phyloP scores from a whole-genome alignment of 1,139 yeast species.

The Saccharomyces hybrid region DNA sequence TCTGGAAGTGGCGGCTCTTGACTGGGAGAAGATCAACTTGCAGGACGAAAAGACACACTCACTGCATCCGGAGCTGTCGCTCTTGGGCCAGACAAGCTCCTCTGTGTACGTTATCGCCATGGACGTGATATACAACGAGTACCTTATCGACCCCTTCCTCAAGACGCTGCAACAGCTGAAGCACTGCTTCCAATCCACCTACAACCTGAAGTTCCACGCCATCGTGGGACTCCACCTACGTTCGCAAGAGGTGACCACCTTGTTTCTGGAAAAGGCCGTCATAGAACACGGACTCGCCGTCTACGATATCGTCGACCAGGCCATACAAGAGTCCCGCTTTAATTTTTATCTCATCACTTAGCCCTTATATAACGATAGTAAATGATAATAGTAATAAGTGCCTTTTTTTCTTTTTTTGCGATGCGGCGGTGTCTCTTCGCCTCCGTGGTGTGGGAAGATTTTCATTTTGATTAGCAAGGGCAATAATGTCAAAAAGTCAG shows the following conservation, averaged over 20 bases:
- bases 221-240: constrained; percentile 29
- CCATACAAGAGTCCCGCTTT: constrained; percentile 20
- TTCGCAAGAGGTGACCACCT: constrained; percentile 25
- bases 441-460: constrained; percentile 13
- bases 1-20: constrained; percentile 24
- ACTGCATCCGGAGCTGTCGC: not conserved
- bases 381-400: not conserved
- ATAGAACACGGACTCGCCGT: constrained; percentile 17
- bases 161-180: constrained; percentile 17
- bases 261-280: constrained; percentile 26
- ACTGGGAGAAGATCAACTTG: constrained; percentile 25
- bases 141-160: constrained; percentile 27
- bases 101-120: constrained; percentile 25
- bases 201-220: constrained; percentile 8
- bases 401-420: not conserved
- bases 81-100: not conserved
- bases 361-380: constrained; percentile 8
- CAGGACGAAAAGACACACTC: constrained; percentile 7
- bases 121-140: constrained; percentile 33
- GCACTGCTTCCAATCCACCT: constrained; percentile 5
- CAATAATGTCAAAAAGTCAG: not conserved
- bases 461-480: constrained; percentile 3
- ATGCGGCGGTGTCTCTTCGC: constrained; percentile 9
- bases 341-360: constrained; percentile 14
- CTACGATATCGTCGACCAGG: constrained; percentile 11